Evolutionary conservation across 2,329 filamentous ascomycete genomes (phyloP).

Genomic region (Colletotrichum navitas): DNA sequence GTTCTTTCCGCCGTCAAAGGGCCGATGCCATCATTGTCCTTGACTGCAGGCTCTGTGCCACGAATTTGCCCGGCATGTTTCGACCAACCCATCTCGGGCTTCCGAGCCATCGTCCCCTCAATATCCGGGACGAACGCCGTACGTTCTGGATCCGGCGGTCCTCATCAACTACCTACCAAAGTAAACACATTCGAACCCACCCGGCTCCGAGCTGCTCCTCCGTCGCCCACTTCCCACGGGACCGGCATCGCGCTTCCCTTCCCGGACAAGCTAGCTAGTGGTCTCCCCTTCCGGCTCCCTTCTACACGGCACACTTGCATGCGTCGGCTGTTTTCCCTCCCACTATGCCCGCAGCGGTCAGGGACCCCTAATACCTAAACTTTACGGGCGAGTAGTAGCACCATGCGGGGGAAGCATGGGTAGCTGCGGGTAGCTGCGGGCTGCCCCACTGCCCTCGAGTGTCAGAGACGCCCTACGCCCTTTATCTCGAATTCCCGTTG

Average conservation of each 20-base stretch:
- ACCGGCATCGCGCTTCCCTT: conserved; percentile 23
- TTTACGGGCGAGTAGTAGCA: conserved; percentile 31
- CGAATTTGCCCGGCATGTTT: too few species aligned
- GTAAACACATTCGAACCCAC: not conserved
- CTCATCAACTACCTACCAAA: not conserved
- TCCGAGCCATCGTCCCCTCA: not conserved
- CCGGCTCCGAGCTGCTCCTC: conserved; percentile 7
- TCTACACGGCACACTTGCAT: not conserved
- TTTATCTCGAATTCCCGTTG: conserved; percentile 34
- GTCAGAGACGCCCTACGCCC: conserved; percentile 39
- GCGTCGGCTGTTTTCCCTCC: not conserved
- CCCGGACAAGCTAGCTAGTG: not conserved
- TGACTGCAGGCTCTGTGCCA: not conserved
- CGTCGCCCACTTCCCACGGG: not conserved
- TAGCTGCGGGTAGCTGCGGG: conserved; percentile 44
- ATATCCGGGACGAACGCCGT: not conserved
- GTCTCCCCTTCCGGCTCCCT: not conserved
- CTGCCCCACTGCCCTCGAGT: conserved; percentile 35
- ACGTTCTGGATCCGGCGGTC: not conserved
- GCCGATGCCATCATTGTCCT: not conserved
- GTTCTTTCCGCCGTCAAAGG: not conserved
- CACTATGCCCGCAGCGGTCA: not conserved
- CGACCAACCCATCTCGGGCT: not conserved
- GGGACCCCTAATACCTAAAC: conserved; percentile 38
- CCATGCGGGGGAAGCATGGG: conserved; percentile 38